phyloP scores from a whole-genome alignment of 192 early-diverging fungal species.

The Podila minutissima region DNA sequence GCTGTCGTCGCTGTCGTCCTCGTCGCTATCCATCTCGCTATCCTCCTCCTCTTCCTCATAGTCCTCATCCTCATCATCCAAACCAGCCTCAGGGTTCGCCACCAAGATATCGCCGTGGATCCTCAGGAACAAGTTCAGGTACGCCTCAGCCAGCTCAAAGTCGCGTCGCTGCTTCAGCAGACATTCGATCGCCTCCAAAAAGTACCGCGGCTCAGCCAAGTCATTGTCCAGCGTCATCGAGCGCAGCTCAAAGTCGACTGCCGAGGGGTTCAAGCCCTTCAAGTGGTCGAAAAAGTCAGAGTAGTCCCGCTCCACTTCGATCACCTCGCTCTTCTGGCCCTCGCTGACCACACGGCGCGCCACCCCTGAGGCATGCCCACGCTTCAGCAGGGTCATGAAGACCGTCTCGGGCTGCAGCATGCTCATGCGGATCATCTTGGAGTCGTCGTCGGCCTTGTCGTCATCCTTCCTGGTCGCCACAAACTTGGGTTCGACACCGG shows the following conservation, averaged over 20 bases:
- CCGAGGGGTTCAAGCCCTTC: conserved; percentile 83
- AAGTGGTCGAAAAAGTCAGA: conserved; percentile 75
- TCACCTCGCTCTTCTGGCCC: conserved; percentile 3
- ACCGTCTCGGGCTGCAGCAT: conserved; percentile 68
- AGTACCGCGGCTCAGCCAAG: conserved; percentile 66
- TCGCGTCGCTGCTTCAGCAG: conserved; percentile 73
- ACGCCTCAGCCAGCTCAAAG: conserved; percentile 90
- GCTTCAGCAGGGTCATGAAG: conserved; percentile 66
- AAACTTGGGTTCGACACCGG: conserved; percentile 78
- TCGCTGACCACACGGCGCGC: conserved; percentile 43
- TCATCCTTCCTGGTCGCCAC: conserved; percentile 56
- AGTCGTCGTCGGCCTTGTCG: conserved; percentile 29
- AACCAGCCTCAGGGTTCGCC: conserved; percentile 61
- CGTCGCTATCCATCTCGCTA: conserved; percentile 8
- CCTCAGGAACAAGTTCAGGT: conserved; percentile 79
- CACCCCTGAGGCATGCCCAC: conserved; percentile 53
- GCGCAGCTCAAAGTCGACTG: conserved; percentile 87
- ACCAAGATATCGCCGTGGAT: conserved; percentile 85
- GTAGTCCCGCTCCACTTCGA: conserved; percentile 43
- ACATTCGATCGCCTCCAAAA: conserved; percentile 72
- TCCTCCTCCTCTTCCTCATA: conserved; percentile 1
- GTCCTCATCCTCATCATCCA: conserved; percentile 50
- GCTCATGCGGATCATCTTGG: conserved; percentile 54
- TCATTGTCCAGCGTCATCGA: conserved; percentile 76
- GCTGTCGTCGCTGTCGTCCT: conserved; percentile 36